phyloP scores from a whole-genome alignment of 2,329 filamentous ascomycete species.

The Ascocoryne sarcoides region DNA sequence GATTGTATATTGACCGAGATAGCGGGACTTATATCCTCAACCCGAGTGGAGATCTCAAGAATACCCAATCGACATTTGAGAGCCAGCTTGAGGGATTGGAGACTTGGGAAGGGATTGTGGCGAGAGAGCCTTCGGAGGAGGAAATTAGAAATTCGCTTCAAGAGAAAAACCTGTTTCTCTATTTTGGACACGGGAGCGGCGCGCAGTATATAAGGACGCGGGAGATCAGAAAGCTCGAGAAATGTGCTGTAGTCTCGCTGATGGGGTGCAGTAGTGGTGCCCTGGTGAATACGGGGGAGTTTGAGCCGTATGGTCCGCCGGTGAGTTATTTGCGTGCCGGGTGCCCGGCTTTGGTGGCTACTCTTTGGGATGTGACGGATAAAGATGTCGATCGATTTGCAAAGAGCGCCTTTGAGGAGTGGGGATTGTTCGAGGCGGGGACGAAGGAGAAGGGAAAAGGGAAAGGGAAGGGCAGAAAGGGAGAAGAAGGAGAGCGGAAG shows the following conservation, averaged over 20 bases:
- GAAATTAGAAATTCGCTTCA: conserved; percentile 66
- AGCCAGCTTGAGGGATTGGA: conserved; percentile 54
- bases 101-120: conserved; percentile 62
- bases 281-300: conserved; percentile 72
- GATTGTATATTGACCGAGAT: conserved; percentile 46
- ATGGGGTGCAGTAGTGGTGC: conserved; percentile 91
- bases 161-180: conserved; percentile 66
- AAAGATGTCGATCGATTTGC: conserved; percentile 94
- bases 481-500: conserved; percentile 28
- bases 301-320: conserved; percentile 84
- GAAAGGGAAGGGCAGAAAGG: conserved; percentile 21
- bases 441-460: conserved; percentile 27
- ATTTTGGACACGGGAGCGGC: conserved; percentile 94
- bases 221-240: conserved; percentile 68
- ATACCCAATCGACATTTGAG: conserved; percentile 70
- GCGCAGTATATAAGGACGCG: conserved; percentile 87
- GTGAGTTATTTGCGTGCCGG: conserved; percentile 89
- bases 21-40: conserved; percentile 79
- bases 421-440: conserved; percentile 55
- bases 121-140: conserved; percentile 61
- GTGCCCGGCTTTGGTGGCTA: conserved; percentile 78
- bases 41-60: conserved; percentile 72
- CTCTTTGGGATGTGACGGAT: conserved; percentile 96
- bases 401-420: conserved; percentile 67
- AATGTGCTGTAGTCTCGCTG: conserved; percentile 74